Evolutionary conservation across 1,139 yeast genomes (phyloP), one percentile per base, ranked within the genome.

Genomic region (Sugiyamaella paludigena): DNA sequence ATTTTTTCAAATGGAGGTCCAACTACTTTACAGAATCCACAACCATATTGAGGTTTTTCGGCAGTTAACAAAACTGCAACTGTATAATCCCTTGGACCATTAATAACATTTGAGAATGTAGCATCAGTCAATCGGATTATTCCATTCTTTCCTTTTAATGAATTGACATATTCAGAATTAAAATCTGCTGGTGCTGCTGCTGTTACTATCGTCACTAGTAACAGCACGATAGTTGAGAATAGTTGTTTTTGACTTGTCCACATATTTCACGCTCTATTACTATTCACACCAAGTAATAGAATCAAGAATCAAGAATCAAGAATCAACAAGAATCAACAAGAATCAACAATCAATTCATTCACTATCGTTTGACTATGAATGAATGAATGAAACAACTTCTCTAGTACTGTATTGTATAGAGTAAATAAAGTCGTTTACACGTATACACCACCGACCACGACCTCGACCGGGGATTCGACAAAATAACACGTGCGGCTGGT

Each of bases 31-130:
- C 99, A 92, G 52, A 87, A 74, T 1, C 75, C 74, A 70, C 98
- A 92, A 32, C 87, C 87, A 63, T 88, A 78, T 58, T 80, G 81
- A 0, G 87, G 74, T 34, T 82, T 76, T 13, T 83, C 78, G 1
- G 97, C 89, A 0, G 97, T 86, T 58, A 92, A 70, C 48, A 85
- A 74, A 37, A 83, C 67, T 26, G 87, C 75, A 15, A 87, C 61
- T 43, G 84, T 78, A 65, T 80, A 83, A 60, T 88, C 89, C 60
- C 92, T 77, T 26, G 83, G 83, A 1, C 91, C 89, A 29, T 72
- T 71, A 52, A 89, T 74, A 29, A 85, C 66, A 34, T 71, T 67
- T 56, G 79, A 75, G 63, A 75, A 86, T 61, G 83, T 85, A 45
- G 67, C 69, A 60, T 85, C 92, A 36, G 78, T 81, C 57, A 91